Evolutionary conservation across 371 early-diverging fungal species (phyloP).

Genomic region (Caulochytrium protostelioides): DNA sequence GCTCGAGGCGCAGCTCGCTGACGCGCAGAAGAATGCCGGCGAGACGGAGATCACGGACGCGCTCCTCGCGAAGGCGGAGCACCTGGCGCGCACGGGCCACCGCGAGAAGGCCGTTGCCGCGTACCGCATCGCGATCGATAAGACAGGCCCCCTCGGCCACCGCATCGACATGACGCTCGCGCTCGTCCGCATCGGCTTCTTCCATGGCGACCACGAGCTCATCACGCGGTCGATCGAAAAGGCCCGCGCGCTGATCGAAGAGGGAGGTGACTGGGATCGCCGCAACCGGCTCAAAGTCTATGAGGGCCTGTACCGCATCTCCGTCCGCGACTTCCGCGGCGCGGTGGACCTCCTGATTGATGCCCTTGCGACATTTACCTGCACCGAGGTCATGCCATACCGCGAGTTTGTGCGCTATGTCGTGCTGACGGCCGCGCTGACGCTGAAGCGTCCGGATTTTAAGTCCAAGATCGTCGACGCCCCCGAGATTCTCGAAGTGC

Average conservation of each 20-base stretch:
- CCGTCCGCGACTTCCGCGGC: conserved; percentile 84
- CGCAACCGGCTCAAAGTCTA: conserved; percentile 97
- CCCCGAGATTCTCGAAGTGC: conserved; percentile 90
- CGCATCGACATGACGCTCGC: conserved; percentile 83
- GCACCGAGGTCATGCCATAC: conserved; percentile 92
- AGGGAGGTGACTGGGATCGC: conserved; percentile 99
- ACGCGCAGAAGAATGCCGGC: conserved; percentile 76
- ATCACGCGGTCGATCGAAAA: conserved; percentile 59
- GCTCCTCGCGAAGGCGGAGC: conserved; percentile 74
- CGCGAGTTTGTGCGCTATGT: conserved; percentile 90
- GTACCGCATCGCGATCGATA: conserved; percentile 56
- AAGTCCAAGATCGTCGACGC: conserved; percentile 85
- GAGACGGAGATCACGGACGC: conserved; percentile 85
- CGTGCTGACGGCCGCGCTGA: conserved; percentile 68
- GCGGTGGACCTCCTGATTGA: conserved; percentile 78
- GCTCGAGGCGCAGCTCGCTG: conserved; percentile 60
- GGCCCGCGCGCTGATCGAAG: conserved; percentile 63
- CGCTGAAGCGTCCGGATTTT: conserved; percentile 76
- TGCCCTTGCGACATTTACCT: conserved; percentile 90
- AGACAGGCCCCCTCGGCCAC: conserved; percentile 71
- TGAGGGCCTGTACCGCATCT: conserved; percentile 80
- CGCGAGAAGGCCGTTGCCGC: conserved; percentile 67
- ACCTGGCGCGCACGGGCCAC: conserved; percentile 77
- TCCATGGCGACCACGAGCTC: conserved; percentile 58
- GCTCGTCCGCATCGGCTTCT: conserved; percentile 81